A percentile compares a stretch with the other conserved stretches of the same genome.
Conservation (phyloP, 2,329 filamentous ascomycete genomes). For the Pseudogymnoascus sp. region DNA sequence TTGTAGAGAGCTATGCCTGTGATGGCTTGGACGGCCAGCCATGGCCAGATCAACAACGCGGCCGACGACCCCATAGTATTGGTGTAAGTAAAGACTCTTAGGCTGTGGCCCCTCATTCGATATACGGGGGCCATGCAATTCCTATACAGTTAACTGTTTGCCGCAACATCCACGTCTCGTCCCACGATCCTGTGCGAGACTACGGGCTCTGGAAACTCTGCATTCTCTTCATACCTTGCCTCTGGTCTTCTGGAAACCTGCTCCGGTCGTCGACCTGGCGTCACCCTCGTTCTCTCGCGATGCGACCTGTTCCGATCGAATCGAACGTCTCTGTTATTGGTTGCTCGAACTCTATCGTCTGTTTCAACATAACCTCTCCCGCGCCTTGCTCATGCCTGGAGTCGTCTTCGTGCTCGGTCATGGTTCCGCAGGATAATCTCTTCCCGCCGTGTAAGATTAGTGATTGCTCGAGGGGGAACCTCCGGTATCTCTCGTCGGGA, state of each 20-base stretch:
- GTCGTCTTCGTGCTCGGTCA: not conserved
- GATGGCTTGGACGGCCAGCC: not conserved
- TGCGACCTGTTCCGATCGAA: not conserved
- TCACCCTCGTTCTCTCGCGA: not conserved
- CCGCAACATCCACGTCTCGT: not conserved
- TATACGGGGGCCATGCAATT: not conserved
- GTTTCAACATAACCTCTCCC: not conserved
- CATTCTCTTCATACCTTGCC: not conserved
- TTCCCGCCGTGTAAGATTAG: not conserved
- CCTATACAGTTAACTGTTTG: not conserved
- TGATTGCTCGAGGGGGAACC: too few relatives aligned
- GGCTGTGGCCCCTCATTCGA: not conserved
- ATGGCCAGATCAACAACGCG: not conserved
- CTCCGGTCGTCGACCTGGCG: too few relatives aligned
- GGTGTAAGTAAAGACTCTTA: not conserved
- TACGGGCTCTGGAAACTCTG: not conserved
- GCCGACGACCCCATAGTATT: not conserved
- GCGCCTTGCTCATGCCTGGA: not conserved
- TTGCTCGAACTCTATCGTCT: not conserved
- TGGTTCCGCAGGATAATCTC: not conserved
- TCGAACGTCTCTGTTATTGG: not conserved
- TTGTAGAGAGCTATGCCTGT: not conserved
- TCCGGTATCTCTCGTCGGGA: not conserved
- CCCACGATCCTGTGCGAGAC: not conserved
- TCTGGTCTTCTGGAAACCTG: not conserved